These are phyloP conservation scores for Syncephalastrum monosporum DNA, from an alignment of 371 early-diverging fungal genomes.

Conservation along the genomic window DNA sequence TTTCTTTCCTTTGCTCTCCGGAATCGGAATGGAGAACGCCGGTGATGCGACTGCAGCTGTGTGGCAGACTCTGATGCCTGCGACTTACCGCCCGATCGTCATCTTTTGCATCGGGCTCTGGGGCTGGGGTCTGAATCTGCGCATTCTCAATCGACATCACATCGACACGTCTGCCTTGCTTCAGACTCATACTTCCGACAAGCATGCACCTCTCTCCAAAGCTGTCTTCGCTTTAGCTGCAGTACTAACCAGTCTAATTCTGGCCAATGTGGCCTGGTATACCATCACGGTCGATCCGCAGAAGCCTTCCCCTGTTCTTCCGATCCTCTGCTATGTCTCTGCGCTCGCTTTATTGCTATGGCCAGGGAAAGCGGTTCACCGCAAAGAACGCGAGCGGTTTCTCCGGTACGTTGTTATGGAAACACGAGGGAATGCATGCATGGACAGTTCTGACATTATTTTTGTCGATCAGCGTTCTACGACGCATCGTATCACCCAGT, in stretches of 20 bases:
- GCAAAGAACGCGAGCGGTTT: constrained; percentile 63
- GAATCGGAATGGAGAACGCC: no score
- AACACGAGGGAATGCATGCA: background rate
- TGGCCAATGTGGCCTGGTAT: constrained; percentile 35
- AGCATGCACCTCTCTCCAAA: constrained; percentile 25
- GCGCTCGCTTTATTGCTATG: constrained; percentile 48
- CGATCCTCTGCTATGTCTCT: constrained; percentile 53
- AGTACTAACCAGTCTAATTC: constrained; percentile 30
- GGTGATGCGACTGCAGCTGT: no score
- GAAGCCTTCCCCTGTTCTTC: constrained; percentile 29
- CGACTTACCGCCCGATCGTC: constrained; percentile 68
- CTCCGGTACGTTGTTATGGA: constrained; percentile 43
- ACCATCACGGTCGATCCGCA: constrained; percentile 10
- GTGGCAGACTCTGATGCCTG: constrained; percentile 8
- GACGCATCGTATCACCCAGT: constrained; percentile 46
- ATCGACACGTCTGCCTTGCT: constrained; percentile 64
- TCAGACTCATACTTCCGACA: constrained; percentile 45
- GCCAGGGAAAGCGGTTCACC: constrained; percentile 56
- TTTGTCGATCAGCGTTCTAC: constrained; percentile 25
- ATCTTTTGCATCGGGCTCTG: constrained; percentile 73
- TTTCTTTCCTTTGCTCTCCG: no score
- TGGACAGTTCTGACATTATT: background rate
- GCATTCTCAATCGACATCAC: constrained; percentile 54
- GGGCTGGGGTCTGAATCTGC: constrained; percentile 77
- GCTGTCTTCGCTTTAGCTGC: constrained; percentile 50